Evolutionary conservation across 208 protist species (phyloP).

Genomic region (Wallacemonas sp.): DNA sequence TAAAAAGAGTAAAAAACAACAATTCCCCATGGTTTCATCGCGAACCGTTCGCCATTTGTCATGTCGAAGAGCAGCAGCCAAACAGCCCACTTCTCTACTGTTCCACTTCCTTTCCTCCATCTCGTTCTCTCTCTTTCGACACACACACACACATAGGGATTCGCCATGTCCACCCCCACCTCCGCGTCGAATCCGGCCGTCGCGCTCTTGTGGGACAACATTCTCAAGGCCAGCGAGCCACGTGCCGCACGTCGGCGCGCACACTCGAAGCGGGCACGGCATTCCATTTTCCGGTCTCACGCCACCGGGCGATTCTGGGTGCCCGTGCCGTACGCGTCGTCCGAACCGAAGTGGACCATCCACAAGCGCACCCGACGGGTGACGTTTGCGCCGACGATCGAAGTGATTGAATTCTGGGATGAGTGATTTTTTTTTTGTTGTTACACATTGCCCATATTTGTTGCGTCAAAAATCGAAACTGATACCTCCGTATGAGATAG

Average conservation of each 20-base stretch:
- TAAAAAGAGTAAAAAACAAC: background rate
- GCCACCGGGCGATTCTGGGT: background rate
- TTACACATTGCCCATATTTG: background rate
- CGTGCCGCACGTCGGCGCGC: background rate
- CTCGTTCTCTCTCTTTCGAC: slow-evolving; percentile 5
- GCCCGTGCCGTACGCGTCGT: slow-evolving; percentile 5
- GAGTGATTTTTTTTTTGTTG: no score
- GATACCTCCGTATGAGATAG: no score
- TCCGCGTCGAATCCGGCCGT: slow-evolving; percentile 8
- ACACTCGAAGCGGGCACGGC: background rate
- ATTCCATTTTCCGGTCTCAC: background rate
- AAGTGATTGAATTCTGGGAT: slow-evolving; percentile 10
- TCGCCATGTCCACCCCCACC: no score
- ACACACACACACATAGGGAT: no score
- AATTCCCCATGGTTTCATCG: no score
- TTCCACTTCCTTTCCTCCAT: background rate
- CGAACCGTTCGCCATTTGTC: no score
- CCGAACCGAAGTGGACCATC: slow-evolving; percentile 10
- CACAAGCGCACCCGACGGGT: background rate
- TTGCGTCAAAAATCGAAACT: no score
- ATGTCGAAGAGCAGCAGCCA: no score
- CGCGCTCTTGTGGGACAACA: background rate
- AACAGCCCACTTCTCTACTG: slow-evolving; percentile 9
- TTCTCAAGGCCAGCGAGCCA: background rate
- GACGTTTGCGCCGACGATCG: slow-evolving; percentile 13